Evolutionary conservation across 495 filamentous ascomycete species (phyloP), one percentile per base, ranked within the genome.

Genomic region (Tuber aestivum): DNA sequence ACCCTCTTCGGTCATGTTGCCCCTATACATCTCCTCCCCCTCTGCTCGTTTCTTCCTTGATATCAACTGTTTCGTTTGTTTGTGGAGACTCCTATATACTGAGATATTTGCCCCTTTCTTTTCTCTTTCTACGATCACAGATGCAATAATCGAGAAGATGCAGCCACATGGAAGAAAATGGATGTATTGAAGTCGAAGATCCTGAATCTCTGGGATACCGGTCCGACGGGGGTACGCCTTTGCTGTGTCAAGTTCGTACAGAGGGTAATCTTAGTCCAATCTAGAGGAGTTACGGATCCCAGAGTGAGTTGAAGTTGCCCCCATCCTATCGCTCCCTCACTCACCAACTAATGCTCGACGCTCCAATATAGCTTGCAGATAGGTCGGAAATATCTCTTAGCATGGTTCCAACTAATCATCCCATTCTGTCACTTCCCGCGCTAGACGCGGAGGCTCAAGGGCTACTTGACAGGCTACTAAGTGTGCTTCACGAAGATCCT

Each of bases 201-300:
- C 74, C 84, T 97, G 75, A 90, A 88, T 70, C 89, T 94, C 83
- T 97, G 94, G 95, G 95, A 98, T 84, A 87, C 87, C 37, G 93
- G 93, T 16, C 86, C 89, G 5, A 86, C 89, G 14, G 90, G 92
- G 1, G 89, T 98, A 69, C 91, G 91, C 82, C 88, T 97, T 82
- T 95, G 93, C 87, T 97, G 95, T 84, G 92, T 97, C 87, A 99
- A 99, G 83, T 98, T 99, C 82, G 90, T 92, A 23, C 94, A 98
- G 85, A 89, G 93, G 40, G 93, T 98, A 48, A 92, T 99, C 68
- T 91, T 97, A 73, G 91, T 93, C 10, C 95, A 99, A 83, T 97
- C 94, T 10, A 91, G 91, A 21, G 94, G 93, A 50, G 91, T 94
- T 78, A 87, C 90, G 41, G 95, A 98, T 83, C 93, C 93, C 76